phyloP scores from a whole-genome alignment of 2,329 filamentous ascomycete species.

The Talaromyces rugulosus region DNA sequence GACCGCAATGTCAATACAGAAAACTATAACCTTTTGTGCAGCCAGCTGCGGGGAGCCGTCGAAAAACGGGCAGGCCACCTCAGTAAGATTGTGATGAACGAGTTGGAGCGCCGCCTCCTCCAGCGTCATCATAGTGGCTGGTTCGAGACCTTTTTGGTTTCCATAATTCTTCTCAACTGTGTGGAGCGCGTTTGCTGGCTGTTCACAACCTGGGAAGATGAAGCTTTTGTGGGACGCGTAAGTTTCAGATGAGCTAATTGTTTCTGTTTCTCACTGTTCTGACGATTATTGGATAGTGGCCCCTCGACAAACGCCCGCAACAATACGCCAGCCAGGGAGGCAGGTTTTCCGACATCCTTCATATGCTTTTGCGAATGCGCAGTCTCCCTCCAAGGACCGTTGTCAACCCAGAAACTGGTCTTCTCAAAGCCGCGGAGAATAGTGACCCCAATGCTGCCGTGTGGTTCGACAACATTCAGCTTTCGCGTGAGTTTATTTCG shows the following conservation, averaged over 20 bases:
- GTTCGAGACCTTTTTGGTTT: conserved; percentile 58
- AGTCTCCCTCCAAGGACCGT: conserved; percentile 40
- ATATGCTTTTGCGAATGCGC: conserved; percentile 57
- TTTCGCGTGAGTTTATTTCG: conserved; percentile 32
- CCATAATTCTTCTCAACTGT: conserved; percentile 56
- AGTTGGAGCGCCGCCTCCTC: conserved; percentile 56
- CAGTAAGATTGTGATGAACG: conserved; percentile 54
- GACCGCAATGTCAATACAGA: conserved; percentile 37
- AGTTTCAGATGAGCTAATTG: conserved; percentile 14
- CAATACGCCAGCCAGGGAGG: conserved; percentile 54
- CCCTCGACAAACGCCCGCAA: conserved; percentile 49
- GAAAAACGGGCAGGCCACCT: conserved; percentile 53
- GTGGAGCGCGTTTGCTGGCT: conserved; percentile 58
- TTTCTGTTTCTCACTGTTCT: neutral
- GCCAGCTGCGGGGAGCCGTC: conserved; percentile 52
- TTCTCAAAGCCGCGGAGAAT: conserved; percentile 34
- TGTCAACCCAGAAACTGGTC: conserved; percentile 34
- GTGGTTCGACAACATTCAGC: conserved; percentile 40
- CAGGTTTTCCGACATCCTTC: conserved; percentile 54
- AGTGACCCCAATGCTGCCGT: conserved; percentile 34
- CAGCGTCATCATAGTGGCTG: conserved; percentile 54
- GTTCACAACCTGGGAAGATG: conserved; percentile 51
- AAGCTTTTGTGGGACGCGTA: conserved; percentile 32
- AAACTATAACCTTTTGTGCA: conserved; percentile 48
- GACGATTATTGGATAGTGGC: conserved; percentile 41